A percentile compares a stretch with the other conserved stretches of the same genome.
These are phyloP conservation scores for Ceriops tagal DNA, from an alignment of 345 rosid species.

Conservation along the genomic window DNA sequence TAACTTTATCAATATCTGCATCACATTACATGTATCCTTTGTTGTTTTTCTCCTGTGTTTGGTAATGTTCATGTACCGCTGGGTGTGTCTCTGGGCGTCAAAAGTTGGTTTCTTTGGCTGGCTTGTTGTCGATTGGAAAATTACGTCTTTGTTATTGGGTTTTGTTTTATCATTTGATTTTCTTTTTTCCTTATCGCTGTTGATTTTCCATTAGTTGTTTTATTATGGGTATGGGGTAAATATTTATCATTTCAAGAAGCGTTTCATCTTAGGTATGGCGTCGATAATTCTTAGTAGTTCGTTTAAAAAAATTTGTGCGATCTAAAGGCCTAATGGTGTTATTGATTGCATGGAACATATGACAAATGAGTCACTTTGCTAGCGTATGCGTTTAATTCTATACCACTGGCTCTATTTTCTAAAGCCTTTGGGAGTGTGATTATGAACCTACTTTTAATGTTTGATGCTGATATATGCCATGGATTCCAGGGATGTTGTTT, in stretches of 20 bases:
- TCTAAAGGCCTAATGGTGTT: neutral
- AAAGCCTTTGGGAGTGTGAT: neutral
- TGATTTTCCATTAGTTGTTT: neutral
- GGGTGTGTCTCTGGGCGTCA: conserved; percentile 2
- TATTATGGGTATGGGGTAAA: too few species aligned
- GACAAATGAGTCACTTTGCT: neutral
- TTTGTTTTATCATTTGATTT: neutral
- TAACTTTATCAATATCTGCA: neutral
- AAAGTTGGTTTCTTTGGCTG: conserved; percentile 7
- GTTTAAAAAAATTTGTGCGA: too few species aligned
- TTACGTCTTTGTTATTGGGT: conserved; percentile 7
- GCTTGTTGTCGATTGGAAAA: conserved; percentile 8
- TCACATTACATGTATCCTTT: neutral
- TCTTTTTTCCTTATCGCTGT: neutral
- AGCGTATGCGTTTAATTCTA: too few species aligned
- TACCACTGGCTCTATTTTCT: too few species aligned
- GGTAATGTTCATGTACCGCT: neutral
- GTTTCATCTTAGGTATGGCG: neutral
- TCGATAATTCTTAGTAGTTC: too few species aligned
- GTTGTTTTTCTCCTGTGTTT: neutral
- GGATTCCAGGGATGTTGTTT: conserved; percentile 67
- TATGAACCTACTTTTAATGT: neutral
- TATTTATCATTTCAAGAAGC: too few species aligned
- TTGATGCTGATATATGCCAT: conserved; percentile 2
- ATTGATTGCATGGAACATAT: neutral